Conservation (phyloP, 2,329 filamentous ascomycete species). For the Lecanicillium sp. region DNA sequence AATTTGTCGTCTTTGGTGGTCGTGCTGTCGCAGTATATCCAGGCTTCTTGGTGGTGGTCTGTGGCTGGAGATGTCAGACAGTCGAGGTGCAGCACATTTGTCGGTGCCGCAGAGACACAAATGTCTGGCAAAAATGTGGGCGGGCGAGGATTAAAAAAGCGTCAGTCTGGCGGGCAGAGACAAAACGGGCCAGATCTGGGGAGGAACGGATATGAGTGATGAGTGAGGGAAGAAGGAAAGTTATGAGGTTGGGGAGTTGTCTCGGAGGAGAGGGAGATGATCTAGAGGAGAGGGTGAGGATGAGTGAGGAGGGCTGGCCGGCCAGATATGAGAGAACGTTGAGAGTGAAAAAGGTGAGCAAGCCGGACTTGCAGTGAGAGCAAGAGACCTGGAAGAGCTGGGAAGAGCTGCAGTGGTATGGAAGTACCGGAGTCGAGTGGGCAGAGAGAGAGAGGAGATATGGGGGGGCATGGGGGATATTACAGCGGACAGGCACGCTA, state of each 20-base stretch:
- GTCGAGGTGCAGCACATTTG: background rate
- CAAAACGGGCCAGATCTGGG: background rate
- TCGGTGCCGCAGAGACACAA: conserved; percentile 7
- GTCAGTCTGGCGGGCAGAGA: background rate
- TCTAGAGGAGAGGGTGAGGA: too few species aligned
- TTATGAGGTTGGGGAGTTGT: background rate
- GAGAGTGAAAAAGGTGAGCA: too few species aligned
- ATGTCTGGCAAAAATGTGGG: conserved; percentile 11
- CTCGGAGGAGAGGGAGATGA: background rate
- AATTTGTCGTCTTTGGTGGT: background rate
- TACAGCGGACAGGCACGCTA: too few species aligned
- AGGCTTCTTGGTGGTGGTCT: background rate
- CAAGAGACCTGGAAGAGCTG: too few species aligned
- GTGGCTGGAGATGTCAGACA: conserved; percentile 8
- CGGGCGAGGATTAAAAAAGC: background rate
- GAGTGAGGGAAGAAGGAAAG: background rate
- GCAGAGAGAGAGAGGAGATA: too few species aligned
- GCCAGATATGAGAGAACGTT: too few species aligned
- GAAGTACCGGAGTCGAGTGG: too few species aligned
- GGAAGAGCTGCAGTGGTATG: too few species aligned
- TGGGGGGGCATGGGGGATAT: too few species aligned
- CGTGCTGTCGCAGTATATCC: background rate
- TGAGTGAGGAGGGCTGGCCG: too few species aligned
- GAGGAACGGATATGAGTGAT: background rate
- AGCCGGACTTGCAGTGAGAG: too few species aligned